Base-by-base conservation (phyloP, 1,139 yeast species). In the Yamadazyma triangularis region DNA sequence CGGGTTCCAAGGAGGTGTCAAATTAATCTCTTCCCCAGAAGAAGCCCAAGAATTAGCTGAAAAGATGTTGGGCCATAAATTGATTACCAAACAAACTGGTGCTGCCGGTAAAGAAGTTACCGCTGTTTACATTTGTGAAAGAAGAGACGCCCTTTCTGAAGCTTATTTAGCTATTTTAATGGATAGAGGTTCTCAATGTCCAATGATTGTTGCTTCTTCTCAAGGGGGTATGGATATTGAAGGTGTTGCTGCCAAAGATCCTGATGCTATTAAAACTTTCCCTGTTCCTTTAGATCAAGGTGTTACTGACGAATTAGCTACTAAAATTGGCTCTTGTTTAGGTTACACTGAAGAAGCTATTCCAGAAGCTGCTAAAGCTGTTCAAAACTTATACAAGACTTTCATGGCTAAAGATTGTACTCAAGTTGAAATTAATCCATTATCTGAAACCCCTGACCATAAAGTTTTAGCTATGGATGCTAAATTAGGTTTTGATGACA, bases 211-310 rank as follows among this genome's bases (percentile, higher is more conserved):
- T 46, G 96, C 96, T 29, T 87, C 96, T 23, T 72, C 95, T 46
- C 94, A 91, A 70, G 99, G 99, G 71, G 99, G 99, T 73, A 89
- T 93, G 95, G 96, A 91, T 67, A 93, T 91, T 56, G 99, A 91
- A 73, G 95, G 95, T 60, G 97, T 93, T 47, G 99, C 98, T 40
- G 83, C 83, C 49, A 79, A 75, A 50, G 83, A 77, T 64, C 99
- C 99, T 35, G 78, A 76, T 38, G 95, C 96, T 48, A 93, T 91
- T 70, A 83, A 87, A 70, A 80, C 93, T 45, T 87, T 81, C 77
- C 73, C 84, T 47, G 79, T 91, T 38, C 80, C 81, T 46, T 73
- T 87, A 52, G 76, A 80, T 45, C 64, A 64, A 36, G 96, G 96
- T 55, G 85, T 93, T 53, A 79, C 93, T 45, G 86, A 81, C 49